Base-by-base conservation (phyloP, 1,284 basidiomycete genomes). In the Rhodofomes roseus region DNA sequence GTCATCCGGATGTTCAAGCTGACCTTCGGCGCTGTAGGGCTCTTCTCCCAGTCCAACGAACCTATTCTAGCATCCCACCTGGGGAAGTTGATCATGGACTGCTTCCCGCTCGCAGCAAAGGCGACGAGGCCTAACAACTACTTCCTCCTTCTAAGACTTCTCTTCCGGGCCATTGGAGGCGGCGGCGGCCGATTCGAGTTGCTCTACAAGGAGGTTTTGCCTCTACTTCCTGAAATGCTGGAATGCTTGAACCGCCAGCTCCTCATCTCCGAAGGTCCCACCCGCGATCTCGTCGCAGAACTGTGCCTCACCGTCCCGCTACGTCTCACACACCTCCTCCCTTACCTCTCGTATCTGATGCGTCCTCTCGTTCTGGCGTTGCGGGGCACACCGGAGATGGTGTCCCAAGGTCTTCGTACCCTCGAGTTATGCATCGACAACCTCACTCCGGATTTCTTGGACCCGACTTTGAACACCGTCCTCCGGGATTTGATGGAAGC, bases 361-460 rank as follows among this genome's bases (percentile, higher is more conserved):
- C 92, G 95, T 67, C 97, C 97, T 0, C 82, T 99, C 43, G 95
- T 96, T 0, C 81, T 97, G 54, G 96, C 97, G 11, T 79, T 99
- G 51, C 89, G 92, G 62, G 95, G 95, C 23, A 85, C 85, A 41
- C 84, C 90, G 4, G 96, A 99, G 61, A 85, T 98, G 54, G 92
- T 99, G 60, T 91, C 94, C 48, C 97, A 99, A 77, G 97, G 97
- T 46, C 79, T 99, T 36, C 87, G 98, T 5, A 99, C 97, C 0
- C 84, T 99, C 60, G 98, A 99, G 75, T 82, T 99, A n/a, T 99
- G 96, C 76, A 98, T 99, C 71, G 98, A 99, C 79, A 99, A 99
- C 70, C 82, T 99, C 25, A 98, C 96, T 0, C 95, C 96, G 20
- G 97, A 99, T 73, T 99, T 99, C 80, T 82, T 99, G 29, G 97